Evolutionary conservation across 2,329 filamentous ascomycete genomes (phyloP), one percentile per base, ranked within the genome.

Genomic region (Fusarium pseudoanthophilum): DNA sequence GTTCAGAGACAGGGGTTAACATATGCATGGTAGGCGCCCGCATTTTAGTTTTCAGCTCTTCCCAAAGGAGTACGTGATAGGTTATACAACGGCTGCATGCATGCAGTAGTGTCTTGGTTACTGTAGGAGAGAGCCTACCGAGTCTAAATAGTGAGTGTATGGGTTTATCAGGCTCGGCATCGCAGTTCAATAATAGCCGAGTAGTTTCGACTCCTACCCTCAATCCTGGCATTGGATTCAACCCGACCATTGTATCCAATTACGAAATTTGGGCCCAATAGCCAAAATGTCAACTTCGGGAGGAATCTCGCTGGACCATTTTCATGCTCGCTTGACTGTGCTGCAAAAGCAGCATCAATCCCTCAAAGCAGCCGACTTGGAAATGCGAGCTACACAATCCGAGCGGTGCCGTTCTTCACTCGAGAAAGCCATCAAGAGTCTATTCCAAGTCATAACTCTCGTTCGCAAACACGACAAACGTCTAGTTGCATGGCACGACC

Each of bases 381-480:
- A 56, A 43, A 56, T 56, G 52, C 52, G 52, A 21, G 52, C 37
- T 7, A 56, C 52, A 30, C 37, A 56, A 24, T 56, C 52, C 52
- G 52, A 56, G n/a, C 52, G 52, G n/a, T 56, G 52, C 37, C n/a
- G 52, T 20, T 56, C 52, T n/a, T 56, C 52, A 21, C 52, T 56
- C 9, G 52, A 56, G 16, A 56, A 56, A 32, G 52, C 52, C 9
- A 37, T 56, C 21, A 56, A 56, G 37, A 56, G 52, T 43, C 26
- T 56, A 24, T 56, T 56, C 15, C 52, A 56, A 11, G 37, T 43
- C 36, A 56, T 56, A 42, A 43, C 28, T 11, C 36, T 56, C 16
- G 52, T 56, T 24, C 52, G 37, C 11, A 56, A 56, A 24, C 52
- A 56, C 37, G 52, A 56, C n/a, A 56, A 43, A 32, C 52, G 52